Percentiles rank a stretch among this genome's conserved stretches.
phyloP scores from a whole-genome alignment of 1,284 basidiomycete species.

The Heterobasidion annosum region DNA sequence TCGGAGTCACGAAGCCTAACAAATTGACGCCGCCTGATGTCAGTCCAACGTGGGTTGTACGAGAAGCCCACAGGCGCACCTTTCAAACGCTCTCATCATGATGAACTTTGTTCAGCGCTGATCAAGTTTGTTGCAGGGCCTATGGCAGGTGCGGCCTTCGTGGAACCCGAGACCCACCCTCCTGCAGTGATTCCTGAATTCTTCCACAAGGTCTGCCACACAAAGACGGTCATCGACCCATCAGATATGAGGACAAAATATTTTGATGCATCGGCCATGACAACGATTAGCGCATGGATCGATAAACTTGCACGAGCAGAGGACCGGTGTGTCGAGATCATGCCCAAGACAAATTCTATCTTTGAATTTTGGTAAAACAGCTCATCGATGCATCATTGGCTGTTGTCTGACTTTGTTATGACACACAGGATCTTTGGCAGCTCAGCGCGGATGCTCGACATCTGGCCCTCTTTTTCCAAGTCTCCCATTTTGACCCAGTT shows the following conservation, averaged over 20 bases:
- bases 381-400: background rate
- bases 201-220: constrained; percentile 11
- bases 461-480: constrained; percentile 33
- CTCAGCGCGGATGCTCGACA: constrained; percentile 31
- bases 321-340: constrained; percentile 38
- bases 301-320: constrained; percentile 25
- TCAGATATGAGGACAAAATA: constrained; percentile 25
- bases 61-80: no score
- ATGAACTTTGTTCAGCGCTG: background rate
- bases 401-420: no score
- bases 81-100: no score
- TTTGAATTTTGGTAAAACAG: constrained; percentile 33
- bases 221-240: constrained; percentile 28
- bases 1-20: no score
- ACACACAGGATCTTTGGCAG: constrained; percentile 39
- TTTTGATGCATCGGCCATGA: constrained; percentile 20
- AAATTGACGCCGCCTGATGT: no score
- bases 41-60: no score
- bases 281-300: constrained; percentile 42
- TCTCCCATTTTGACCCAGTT: constrained; percentile 47
- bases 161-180: constrained; percentile 5
- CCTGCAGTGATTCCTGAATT: constrained; percentile 10
- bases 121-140: constrained; percentile 23
- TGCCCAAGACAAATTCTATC: constrained; percentile 26
- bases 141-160: constrained; percentile 38